phyloP scores from a whole-genome alignment of 2,329 filamentous ascomycete genomes.

The Coleophoma eucalyptorum region DNA sequence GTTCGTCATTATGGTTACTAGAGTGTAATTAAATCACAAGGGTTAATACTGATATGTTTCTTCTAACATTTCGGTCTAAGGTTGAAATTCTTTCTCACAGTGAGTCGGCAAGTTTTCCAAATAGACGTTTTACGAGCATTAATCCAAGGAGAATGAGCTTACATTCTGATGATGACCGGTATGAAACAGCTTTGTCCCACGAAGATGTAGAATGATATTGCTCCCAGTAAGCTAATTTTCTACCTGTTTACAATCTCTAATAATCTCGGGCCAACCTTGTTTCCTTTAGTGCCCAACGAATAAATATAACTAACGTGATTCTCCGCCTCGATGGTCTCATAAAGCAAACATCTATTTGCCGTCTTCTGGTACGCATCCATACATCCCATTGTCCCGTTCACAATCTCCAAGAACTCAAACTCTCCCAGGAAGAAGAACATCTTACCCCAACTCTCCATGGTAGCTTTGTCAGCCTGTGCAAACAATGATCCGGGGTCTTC shows the following conservation, averaged over 20 bases:
- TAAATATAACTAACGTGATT: conserved; percentile 2
- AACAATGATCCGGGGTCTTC: conserved; percentile 1
- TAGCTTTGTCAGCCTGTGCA: background rate
- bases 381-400: background rate
- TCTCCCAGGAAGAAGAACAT: background rate
- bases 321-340: conserved; percentile 1
- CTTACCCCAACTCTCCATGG: conserved; percentile 1
- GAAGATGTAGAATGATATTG: no score
- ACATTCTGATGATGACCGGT: no score
- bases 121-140: no score
- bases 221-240: background rate
- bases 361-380: background rate
- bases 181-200: no score
- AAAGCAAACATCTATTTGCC: background rate
- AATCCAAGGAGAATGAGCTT: no score
- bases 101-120: no score
- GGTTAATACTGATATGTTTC: no score
- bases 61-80: no score
- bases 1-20: no score
- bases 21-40: no score
- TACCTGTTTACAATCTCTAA: background rate
- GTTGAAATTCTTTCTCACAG: no score
- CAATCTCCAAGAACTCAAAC: conserved; percentile 1
- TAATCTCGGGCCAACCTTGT: background rate
- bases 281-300: background rate